These are phyloP conservation scores for Fusarium humuli DNA, from an alignment of 2,329 filamentous ascomycete genomes.

Conservation along the genomic window DNA sequence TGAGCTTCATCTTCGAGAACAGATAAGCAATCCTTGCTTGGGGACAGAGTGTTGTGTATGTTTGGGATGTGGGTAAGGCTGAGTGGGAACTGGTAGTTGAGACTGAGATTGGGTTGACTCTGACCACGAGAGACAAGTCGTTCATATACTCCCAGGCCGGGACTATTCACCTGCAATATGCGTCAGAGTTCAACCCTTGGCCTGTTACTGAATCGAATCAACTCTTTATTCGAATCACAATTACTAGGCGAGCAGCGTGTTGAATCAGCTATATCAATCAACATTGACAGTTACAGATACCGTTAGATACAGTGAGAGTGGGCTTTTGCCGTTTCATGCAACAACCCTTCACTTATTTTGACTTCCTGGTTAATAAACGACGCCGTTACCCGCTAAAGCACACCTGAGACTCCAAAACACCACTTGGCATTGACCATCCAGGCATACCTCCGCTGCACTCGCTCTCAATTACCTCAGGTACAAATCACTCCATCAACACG, in stretches of 20 bases:
- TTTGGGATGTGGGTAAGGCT: not conserved
- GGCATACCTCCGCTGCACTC: too few relatives aligned
- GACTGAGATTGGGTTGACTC: too few relatives aligned
- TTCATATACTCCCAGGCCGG: not conserved
- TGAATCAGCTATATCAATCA: not conserved
- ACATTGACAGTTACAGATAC: not conserved
- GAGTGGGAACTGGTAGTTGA: not conserved
- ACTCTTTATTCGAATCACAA: not conserved
- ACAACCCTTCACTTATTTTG: too few relatives aligned
- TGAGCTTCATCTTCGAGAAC: not conserved
- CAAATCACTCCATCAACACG: too few relatives aligned
- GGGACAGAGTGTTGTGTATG: not conserved
- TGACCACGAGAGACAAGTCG: accelerated
- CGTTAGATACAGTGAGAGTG: not conserved
- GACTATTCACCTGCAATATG: not conserved
- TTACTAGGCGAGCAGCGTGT: not conserved
- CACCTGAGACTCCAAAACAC: too few relatives aligned
- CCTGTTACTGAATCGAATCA: not conserved
- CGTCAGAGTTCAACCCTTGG: too few relatives aligned
- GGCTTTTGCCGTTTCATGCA: not conserved
- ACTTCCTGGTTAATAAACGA: too few relatives aligned
- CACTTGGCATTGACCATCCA: too few relatives aligned
- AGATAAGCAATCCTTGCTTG: not conserved
- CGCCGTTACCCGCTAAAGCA: too few relatives aligned
- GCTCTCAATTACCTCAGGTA: not conserved